Evolutionary conservation across 2,329 filamentous ascomycete genomes (phyloP), one percentile per base, ranked within the genome.

Genomic region (Epichloe scottii): DNA sequence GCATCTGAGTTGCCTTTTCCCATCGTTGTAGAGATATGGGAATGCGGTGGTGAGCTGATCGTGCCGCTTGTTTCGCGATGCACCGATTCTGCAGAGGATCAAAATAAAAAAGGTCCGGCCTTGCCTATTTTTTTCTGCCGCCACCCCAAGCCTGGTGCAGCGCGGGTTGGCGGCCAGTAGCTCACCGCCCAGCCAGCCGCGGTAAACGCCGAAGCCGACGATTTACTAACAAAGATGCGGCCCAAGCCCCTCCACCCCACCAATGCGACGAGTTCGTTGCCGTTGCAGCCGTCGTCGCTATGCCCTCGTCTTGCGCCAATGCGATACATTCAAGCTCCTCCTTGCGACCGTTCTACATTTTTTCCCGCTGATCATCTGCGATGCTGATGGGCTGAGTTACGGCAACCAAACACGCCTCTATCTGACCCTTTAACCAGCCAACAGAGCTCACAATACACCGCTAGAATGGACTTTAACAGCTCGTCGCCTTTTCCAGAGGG

Each of bases 401-500:
- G 8, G 12, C 19, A 15, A 7, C 5, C 33, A 33, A 30, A 30
- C 41, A 44, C 30, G 30, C 30, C 30, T 11, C 30, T 30, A 30
- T 10, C 3, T 11, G 30, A 30, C 30, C 10, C 30, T 30, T 30
- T 10, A 30, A 30, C 30, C 3, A 30, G 30, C 30, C 30, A 11
- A 30, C 10, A 30, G 30, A 30, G 30, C 30, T 30, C 30, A 30
- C 30, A 30, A 30, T 11, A 30, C 10, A 44, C 33, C 17, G 38
- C 40, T 21, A 57, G 37, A 55, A 84, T 84, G 80, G 78, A 80
- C 57, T 84, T 84, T 68, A 81, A 83, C 66, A 79, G 76, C 70
- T 78, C 78, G 34, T 80, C 78, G 51, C 78, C 79, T 52, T 83
- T 77, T 55, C 83, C 85, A 4, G 85, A 87, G 69, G 87, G 87